Conservation (phyloP, 225 moss, liverwort and hornwort species). For the Lunularia cruciata region DNA sequence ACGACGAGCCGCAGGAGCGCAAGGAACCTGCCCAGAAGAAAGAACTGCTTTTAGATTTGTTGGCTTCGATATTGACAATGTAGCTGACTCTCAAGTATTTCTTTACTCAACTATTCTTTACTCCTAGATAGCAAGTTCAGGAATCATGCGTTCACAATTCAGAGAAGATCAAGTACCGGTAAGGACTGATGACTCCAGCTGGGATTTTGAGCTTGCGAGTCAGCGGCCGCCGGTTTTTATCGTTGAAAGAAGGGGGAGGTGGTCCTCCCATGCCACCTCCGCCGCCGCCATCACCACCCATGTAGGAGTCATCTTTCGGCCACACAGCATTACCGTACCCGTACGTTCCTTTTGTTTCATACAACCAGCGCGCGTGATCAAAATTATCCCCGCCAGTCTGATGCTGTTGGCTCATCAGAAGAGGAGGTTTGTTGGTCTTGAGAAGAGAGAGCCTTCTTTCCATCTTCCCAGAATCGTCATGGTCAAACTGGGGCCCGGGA, state of each 20-base stretch:
- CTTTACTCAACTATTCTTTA: too few species aligned
- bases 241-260: slow-evolving; percentile 44
- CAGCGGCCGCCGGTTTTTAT: slow-evolving; percentile 41
- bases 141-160: too few species aligned
- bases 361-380: slow-evolving; percentile 68
- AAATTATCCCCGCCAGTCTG: slow-evolving; percentile 47
- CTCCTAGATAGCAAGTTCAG: too few species aligned
- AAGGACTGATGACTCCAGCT: slow-evolving; percentile 55
- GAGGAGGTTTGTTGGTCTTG: slow-evolving; percentile 55
- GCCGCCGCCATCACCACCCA: slow-evolving; percentile 26
- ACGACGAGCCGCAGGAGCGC: slow-evolving; percentile 71
- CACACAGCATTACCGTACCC: slow-evolving; percentile 60
- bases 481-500: slow-evolving; percentile 38
- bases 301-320: slow-evolving; percentile 55
- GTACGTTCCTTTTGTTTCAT: slow-evolving; percentile 55
- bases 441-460: slow-evolving; percentile 73
- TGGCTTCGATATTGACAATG: too few species aligned
- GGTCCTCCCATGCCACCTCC: slow-evolving; percentile 26
- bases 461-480: slow-evolving; percentile 49
- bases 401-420: slow-evolving; percentile 65
- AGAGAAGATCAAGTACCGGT: too few species aligned
- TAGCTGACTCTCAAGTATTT: too few species aligned
- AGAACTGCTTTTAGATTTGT: too few species aligned
- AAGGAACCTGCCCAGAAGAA: slow-evolving; percentile 50
- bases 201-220: slow-evolving; percentile 45